phyloP scores from a whole-genome alignment of 2,329 filamentous ascomycete genomes.

The Penicillium brasilianum region DNA sequence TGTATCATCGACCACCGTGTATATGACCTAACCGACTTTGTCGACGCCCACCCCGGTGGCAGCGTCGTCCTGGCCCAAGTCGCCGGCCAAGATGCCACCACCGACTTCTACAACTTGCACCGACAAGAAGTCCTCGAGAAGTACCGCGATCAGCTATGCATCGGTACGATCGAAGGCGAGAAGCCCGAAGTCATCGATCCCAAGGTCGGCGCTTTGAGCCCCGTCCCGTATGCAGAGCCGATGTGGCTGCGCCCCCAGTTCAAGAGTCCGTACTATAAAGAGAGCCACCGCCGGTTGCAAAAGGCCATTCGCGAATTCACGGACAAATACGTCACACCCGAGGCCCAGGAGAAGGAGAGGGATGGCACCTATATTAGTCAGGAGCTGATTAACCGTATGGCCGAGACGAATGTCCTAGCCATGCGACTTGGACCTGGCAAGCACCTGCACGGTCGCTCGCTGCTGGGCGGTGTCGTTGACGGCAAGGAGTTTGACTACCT shows the following conservation, averaged over 20 bases:
- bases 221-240: conserved; percentile 83
- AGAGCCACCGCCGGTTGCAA: conserved; percentile 71
- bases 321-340: conserved; percentile 71
- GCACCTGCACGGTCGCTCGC: conserved; percentile 72
- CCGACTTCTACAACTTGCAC: conserved; percentile 89
- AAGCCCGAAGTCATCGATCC: conserved; percentile 73
- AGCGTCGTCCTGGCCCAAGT: conserved; percentile 79
- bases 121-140: conserved; percentile 85
- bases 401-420: conserved; percentile 72
- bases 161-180: conserved; percentile 78
- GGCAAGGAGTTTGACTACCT: conserved; percentile 87
- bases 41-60: conserved; percentile 84
- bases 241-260: conserved; percentile 79
- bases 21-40: conserved; percentile 84
- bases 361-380: conserved; percentile 72
- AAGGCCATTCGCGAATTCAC: conserved; percentile 74
- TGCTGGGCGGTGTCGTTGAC: conserved; percentile 72
- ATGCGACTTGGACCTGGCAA: conserved; percentile 85
- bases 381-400: conserved; percentile 78
- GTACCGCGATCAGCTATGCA: conserved; percentile 71
- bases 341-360: conserved; percentile 76
- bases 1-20: conserved; percentile 85
- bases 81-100: conserved; percentile 79
- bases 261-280: conserved; percentile 79
- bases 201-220: conserved; percentile 71